phyloP scores from a whole-genome alignment of 1,284 basidiomycete genomes.

The Microbotryum silenes-acaulis region DNA sequence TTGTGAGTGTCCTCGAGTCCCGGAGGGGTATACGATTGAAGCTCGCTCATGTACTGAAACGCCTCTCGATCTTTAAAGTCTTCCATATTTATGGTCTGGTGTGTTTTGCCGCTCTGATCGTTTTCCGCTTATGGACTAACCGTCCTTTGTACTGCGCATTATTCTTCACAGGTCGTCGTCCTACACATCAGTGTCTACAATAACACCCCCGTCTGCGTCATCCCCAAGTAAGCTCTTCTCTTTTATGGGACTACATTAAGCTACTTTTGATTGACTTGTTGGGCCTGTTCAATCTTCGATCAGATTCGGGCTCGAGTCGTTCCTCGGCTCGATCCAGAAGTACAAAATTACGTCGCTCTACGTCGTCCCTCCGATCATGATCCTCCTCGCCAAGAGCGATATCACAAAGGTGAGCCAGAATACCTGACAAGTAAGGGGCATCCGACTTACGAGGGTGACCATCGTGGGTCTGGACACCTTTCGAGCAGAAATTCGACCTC shows the following conservation, averaged over 20 bases:
- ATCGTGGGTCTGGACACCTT: no score
- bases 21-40: not conserved
- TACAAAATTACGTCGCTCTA: constrained; percentile 51
- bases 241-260: no score
- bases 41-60: not conserved
- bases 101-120: not conserved
- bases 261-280: no score
- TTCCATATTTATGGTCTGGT: constrained; percentile 42
- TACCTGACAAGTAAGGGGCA: no score
- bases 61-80: constrained; percentile 38
- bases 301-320: constrained; percentile 55
- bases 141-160: constrained; percentile 47
- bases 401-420: not conserved
- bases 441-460: no score
- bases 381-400: constrained; percentile 26
- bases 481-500: constrained; percentile 58
- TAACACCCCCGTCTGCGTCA: constrained; percentile 51
- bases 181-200: constrained; percentile 14
- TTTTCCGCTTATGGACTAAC: constrained; percentile 51
- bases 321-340: constrained; percentile 59
- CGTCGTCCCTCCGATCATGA: constrained; percentile 36
- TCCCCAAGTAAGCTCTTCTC: constrained; percentile 46
- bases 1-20: constrained; percentile 5
- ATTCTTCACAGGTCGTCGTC: constrained; percentile 2
- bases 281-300: no score